phyloP scores from a whole-genome alignment of 2,329 filamentous ascomycete species.

The Escovopsis sp. region DNA sequence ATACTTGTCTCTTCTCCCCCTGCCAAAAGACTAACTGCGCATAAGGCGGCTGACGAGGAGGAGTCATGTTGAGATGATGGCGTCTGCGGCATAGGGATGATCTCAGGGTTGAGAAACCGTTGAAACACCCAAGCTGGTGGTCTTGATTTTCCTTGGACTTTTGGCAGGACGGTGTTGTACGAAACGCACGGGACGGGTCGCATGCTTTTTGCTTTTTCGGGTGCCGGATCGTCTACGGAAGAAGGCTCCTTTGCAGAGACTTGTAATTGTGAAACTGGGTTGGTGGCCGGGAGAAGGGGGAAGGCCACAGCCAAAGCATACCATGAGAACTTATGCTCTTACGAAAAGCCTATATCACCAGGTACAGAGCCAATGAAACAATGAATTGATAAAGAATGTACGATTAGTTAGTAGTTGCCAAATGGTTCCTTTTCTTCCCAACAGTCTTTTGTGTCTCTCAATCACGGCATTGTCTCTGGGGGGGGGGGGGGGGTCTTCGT shows the following conservation, averaged over 20 bases:
- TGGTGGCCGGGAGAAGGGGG: conserved; percentile 9
- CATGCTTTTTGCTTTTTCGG: conserved; percentile 22
- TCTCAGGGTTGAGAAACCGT: neutral
- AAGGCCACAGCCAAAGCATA: conserved; percentile 9
- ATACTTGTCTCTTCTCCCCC: too few relatives aligned
- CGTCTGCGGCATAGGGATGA: neutral
- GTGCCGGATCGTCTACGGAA: conserved; percentile 20
- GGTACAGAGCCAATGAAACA: conserved; percentile 2
- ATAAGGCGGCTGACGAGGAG: conserved; percentile 10
- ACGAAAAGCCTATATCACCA: conserved; percentile 3
- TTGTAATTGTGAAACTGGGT: conserved; percentile 18
- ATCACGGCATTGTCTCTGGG: too few relatives aligned
- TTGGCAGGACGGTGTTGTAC: conserved; percentile 28
- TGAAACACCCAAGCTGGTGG: conserved; percentile 6
- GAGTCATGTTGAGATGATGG: conserved; percentile 9
- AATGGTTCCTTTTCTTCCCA: too few relatives aligned
- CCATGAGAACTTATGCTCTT: conserved; percentile 2
- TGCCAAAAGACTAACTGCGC: too few relatives aligned
- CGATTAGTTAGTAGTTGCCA: too few relatives aligned
- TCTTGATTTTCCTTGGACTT: conserved; percentile 19
- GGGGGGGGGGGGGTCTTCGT: neutral
- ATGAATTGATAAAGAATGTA: neutral
- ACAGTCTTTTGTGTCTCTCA: too few relatives aligned
- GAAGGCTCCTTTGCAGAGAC: conserved; percentile 15
- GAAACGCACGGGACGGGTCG: conserved; percentile 24